Evolutionary conservation across 139 green algal species (phyloP).

Genomic region (Closterium sp.): DNA sequence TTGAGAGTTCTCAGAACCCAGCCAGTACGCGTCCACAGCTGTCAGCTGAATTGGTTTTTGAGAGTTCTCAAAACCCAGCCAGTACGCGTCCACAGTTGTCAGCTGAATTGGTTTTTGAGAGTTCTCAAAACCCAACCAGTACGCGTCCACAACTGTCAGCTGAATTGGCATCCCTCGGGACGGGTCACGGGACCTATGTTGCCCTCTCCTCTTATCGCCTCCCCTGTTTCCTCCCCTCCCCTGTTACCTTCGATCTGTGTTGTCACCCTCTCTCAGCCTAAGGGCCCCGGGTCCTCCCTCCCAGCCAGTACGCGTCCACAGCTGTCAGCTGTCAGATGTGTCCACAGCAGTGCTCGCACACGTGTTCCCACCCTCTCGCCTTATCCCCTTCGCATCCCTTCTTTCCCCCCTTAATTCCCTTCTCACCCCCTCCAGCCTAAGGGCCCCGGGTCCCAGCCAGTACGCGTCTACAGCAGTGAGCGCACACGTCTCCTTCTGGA

Average conservation of each 20-base stretch:
- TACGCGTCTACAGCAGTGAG: too few species aligned
- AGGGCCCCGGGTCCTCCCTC: neutral
- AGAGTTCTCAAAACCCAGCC: too few species aligned
- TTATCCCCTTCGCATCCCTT: neutral
- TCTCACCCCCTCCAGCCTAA: too few species aligned
- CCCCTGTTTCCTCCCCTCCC: neutral
- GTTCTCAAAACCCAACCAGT: neutral
- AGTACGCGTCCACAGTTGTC: neutral
- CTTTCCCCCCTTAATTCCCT: neutral
- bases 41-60: too few species aligned
- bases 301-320: neutral
- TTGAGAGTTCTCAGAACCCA: neutral
- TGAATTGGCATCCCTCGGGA: too few species aligned
- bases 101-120: neutral
- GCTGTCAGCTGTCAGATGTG: neutral
- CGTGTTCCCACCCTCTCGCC: neutral
- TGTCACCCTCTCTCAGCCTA: neutral
- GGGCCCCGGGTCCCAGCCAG: too few species aligned
- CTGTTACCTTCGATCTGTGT: too few species aligned
- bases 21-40: too few species aligned
- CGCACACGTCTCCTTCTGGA: too few species aligned
- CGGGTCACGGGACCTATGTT: slow-evolving; percentile 13
- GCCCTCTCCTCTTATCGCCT: neutral
- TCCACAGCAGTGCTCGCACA: too few species aligned
- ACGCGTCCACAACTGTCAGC: neutral